A percentile compares a stretch with the other conserved stretches of the same genome.
Conservation (phyloP, 306 rosid genomes). For the Benincasa hispida region DNA sequence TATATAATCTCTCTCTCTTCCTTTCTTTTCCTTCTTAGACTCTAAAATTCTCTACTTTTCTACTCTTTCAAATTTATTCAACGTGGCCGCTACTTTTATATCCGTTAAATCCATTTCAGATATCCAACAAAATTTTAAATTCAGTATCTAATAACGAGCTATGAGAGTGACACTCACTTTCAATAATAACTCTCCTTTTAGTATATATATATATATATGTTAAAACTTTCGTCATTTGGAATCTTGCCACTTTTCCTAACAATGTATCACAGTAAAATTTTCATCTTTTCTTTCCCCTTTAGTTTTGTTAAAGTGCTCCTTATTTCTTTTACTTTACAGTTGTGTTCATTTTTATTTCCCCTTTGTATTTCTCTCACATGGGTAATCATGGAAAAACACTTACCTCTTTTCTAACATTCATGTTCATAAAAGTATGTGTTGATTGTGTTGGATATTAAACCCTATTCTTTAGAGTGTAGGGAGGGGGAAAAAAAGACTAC, state of each 20-base stretch:
- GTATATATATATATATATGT: not conserved
- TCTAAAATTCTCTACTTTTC: not conserved
- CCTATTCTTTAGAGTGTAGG: not conserved
- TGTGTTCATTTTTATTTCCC: not conserved
- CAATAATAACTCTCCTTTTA: not conserved
- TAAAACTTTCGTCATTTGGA: not conserved
- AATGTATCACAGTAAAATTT: not conserved
- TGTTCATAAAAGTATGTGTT: not conserved
- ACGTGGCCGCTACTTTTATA: not conserved
- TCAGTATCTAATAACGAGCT: not conserved
- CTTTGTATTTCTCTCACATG: not conserved
- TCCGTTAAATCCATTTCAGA: not conserved
- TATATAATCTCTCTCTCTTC: not conserved
- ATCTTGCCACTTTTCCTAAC: not conserved
- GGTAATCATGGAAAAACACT: conserved; percentile 5
- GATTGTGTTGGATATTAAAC: not conserved
- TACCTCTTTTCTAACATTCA: not conserved
- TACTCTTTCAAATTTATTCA: not conserved
- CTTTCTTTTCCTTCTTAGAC: not conserved
- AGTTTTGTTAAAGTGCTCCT: not conserved
- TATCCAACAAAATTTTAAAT: too few relatives aligned
- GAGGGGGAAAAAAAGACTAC: not conserved
- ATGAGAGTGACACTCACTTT: not conserved
- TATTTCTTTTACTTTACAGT: conserved; percentile 4
- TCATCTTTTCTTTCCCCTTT: conserved; percentile 4